Percentiles rank a stretch among this genome's conserved stretches.
phyloP scores from a whole-genome alignment of 805 yeast species.

The Lipomyces starkeyi region DNA sequence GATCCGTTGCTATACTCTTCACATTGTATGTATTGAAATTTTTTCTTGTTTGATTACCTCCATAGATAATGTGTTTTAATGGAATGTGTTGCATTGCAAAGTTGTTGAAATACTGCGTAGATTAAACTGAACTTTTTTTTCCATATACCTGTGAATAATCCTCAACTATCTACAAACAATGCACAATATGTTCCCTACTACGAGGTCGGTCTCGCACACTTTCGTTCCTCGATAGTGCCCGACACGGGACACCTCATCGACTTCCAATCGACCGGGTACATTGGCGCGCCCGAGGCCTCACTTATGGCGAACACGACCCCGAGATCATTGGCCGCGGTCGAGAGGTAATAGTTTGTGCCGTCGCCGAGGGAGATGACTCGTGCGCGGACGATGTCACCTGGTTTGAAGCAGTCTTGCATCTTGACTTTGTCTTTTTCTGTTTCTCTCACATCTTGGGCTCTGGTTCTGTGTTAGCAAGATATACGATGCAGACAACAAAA shows the following conservation, averaged over 20 bases:
- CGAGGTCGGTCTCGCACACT: constrained; percentile 81
- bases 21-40: constrained; percentile 1
- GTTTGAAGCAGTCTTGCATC: constrained; percentile 76
- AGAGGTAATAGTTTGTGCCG: constrained; percentile 85
- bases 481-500: background rate
- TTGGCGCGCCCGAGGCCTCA: constrained; percentile 69
- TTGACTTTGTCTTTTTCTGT: constrained; percentile 90
- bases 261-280: constrained; percentile 96
- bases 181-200: background rate
- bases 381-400: constrained; percentile 93
- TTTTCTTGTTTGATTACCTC: background rate
- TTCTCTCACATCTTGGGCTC: constrained; percentile 87
- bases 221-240: constrained; percentile 77
- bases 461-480: constrained; percentile 6
- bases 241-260: constrained; percentile 82
- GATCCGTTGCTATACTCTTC: background rate
- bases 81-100: background rate
- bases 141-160: background rate
- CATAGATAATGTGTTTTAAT: background rate
- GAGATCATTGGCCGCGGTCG: constrained; percentile 87
- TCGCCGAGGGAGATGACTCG: constrained; percentile 81
- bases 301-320: constrained; percentile 90
- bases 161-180: background rate
- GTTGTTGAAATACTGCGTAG: background rate
- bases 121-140: background rate